Base-by-base conservation (phyloP, 75 land plant genomes). In the Azolla pinnata region DNA sequence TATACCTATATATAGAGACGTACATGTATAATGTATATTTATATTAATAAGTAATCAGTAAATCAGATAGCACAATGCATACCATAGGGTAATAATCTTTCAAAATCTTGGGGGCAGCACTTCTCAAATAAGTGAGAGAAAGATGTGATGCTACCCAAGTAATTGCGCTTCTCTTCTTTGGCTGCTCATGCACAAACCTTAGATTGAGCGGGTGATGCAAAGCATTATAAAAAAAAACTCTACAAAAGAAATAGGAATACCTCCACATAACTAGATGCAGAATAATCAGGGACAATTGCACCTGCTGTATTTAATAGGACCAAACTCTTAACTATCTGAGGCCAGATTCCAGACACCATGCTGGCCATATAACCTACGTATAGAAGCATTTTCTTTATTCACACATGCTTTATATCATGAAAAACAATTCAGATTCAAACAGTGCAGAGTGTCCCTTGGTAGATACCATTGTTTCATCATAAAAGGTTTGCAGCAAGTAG, bases 291-390 rank as follows among this genome's bases (percentile, higher is more conserved):
- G 63, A 81, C 67, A 25, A 87, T 75, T 56, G 59, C 55, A 42
- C 97, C 97, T 60, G 86, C 93, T 23, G 83, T 67, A 50, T 91
- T 91, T 24, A 84, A 58, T 20, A 87, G 81, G 50, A 83, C 74
- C 23, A 87, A 52, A 40, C 83, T 79, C 34, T 74, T 82, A 48
- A 73, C 86, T 29, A 87, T 44, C 59, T 80, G 3, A 54, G 88
- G 88, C 88, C 88, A 91, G 42, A 87, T 57, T 30, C 93, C 73
- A 45, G 92, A 81, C 45, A 82, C 83, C 32, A 76, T 51, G 33
- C 85, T 73, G 44, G 63, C 79, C 61, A 80, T 54, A 57, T 83
- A 91, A 8, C 97, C 97, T 91, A n/a, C n/a, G 76, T 16, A 54
- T 56, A 56, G 9, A 60, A n/a, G 14, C 31, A 60, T 40, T 12